Base-by-base conservation (phyloP, 106 monocot genomes). In the Dendrobium chrysotoxum region DNA sequence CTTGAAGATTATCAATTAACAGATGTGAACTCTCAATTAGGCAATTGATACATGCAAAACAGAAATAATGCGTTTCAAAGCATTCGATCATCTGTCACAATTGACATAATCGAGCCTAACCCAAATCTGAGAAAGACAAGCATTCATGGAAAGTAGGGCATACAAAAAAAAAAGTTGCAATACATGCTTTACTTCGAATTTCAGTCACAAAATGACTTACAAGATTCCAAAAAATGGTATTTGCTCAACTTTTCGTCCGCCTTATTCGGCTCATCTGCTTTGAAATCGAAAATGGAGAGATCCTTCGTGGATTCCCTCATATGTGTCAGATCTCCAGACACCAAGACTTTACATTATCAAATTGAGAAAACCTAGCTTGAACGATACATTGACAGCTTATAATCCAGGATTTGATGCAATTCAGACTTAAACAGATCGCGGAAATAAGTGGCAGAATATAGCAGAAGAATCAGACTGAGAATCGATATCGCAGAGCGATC, bases 221-320 rank as follows among this genome's bases (percentile, higher is more conserved):
- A 76, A 76, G 76, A 23, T 47, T 46, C 6, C 47, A 76, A 20
- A 39, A 76, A 76, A n/a, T 46, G 76, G 28, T 25, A 76, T 26
- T 76, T 76, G 76, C 10, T 12, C 47, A 76, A 28, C 47, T 76
- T 76, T 0, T 26, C 47, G 46, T 3, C 25, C 47, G n/a, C 76
- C 5, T 76, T 40, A 20, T 21, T 25, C 26, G 26, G 17, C 2
- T 76, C 76, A 26, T 76, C 45, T 47, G 47, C 1, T 46, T 76
- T 28, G 76, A 76, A 76, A 10, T 47, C 47, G 12, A 76, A 76
- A 5, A 76, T 47, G 47, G 76, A 76, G 15, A 76, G 47, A 45
- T 76, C 76, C 76, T 76, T 76, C 47, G 76, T 47, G 21, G 26
- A 13, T 7, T 42, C 21, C 76, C 76, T 76, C 76, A 76, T 76